Percentiles rank a stretch among this genome's conserved stretches.
Evolutionary conservation across 805 yeast species (phyloP).

Genomic region (Lachancea thermotolerans): DNA sequence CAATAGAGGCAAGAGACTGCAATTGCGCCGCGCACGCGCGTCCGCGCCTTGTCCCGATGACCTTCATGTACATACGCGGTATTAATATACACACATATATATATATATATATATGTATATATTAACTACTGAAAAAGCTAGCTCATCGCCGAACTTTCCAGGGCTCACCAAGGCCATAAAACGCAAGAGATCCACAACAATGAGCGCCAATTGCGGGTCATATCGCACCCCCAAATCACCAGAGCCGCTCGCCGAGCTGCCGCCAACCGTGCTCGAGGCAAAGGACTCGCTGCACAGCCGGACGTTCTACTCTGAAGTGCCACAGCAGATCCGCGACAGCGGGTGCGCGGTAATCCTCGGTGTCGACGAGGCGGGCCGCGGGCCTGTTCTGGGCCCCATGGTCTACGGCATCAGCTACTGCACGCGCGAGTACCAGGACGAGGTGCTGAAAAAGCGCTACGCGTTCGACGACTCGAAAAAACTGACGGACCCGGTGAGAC

Average conservation of each 20-base stretch:
- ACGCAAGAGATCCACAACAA: no score
- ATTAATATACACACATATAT: no score
- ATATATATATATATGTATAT: no score
- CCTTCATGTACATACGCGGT: no score
- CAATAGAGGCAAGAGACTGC: constrained; percentile 35
- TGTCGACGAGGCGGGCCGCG: constrained; percentile 98
- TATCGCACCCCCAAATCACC: background rate
- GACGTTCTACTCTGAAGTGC: constrained; percentile 47
- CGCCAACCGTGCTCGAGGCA: constrained; percentile 27
- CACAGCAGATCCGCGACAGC: constrained; percentile 31
- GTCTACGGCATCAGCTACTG: constrained; percentile 89
- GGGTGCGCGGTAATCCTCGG: constrained; percentile 54
- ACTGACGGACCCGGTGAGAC: constrained; percentile 64
- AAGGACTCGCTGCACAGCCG: constrained; percentile 31
- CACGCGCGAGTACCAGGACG: constrained; percentile 41
- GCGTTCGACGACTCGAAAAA: constrained; percentile 95
- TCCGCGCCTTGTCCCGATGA: no score
- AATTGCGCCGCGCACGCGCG: no score
- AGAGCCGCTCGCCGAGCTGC: constrained; percentile 9
- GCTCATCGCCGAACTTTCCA: no score
- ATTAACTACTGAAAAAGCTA: no score
- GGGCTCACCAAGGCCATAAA: no score
- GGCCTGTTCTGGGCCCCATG: constrained; percentile 98
- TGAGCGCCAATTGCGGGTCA: no score
- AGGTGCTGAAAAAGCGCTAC: constrained; percentile 43